Conservation (phyloP, 441 rosid genomes). For the Brassica hybrid region DNA sequence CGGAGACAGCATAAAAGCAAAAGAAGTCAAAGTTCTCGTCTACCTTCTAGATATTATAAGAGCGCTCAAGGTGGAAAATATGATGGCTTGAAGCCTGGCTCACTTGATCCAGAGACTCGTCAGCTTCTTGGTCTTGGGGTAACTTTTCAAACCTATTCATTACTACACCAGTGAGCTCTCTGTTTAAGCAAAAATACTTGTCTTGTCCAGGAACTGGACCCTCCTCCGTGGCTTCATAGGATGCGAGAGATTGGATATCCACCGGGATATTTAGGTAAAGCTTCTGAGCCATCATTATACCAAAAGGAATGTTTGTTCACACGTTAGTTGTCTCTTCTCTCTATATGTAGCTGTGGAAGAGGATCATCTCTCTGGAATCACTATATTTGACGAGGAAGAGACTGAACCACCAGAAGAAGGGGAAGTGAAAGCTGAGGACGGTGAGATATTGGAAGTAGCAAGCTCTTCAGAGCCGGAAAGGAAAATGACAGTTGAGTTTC, state of each 20-base stretch:
- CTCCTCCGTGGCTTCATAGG: slow-evolving; percentile 98
- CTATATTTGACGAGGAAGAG: slow-evolving; percentile 75
- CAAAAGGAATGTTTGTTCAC: background rate
- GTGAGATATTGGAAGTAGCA: slow-evolving; percentile 62
- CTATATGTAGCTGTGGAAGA: slow-evolving; percentile 57
- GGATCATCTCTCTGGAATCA: slow-evolving; percentile 78
- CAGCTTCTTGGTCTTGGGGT: slow-evolving; percentile 88
- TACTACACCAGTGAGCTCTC: background rate
- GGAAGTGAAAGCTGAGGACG: slow-evolving; percentile 73
- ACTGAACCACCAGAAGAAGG: slow-evolving; percentile 46
- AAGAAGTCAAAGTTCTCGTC: slow-evolving; percentile 68
- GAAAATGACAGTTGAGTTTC: slow-evolving; percentile 76
- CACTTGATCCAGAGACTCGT: slow-evolving; percentile 80
- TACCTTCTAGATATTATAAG: slow-evolving; percentile 78
- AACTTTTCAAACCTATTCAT: slow-evolving; percentile 30
- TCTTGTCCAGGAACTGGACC: slow-evolving; percentile 80
- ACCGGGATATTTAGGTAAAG: slow-evolving; percentile 88
- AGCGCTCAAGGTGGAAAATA: slow-evolving; percentile 75
- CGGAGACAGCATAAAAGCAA: slow-evolving; percentile 79
- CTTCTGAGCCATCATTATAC: background rate
- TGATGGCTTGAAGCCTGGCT: slow-evolving; percentile 90
- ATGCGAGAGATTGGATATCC: slow-evolving; percentile 99
- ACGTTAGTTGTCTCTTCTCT: slow-evolving; percentile 8
- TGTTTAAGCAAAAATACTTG: background rate
- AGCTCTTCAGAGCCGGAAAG: slow-evolving; percentile 45